A percentile compares a stretch with the other conserved stretches of the same genome.
phyloP scores from a whole-genome alignment of 352 stramenopile species.

The Pythium dissimile region DNA sequence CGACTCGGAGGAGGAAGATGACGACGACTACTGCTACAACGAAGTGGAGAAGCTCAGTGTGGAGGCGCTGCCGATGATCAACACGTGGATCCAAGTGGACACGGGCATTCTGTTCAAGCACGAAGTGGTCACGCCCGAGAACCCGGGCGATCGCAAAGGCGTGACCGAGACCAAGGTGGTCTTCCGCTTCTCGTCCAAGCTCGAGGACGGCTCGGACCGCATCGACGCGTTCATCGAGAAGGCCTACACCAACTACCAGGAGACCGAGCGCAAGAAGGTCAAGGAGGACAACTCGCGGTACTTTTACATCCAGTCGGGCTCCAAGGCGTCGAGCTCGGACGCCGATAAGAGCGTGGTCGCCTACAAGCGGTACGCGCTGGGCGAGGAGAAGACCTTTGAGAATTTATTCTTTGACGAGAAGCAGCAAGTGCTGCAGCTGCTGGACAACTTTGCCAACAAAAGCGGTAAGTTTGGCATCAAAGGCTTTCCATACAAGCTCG shows the following conservation, averaged over 20 bases:
- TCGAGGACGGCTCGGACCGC: constrained; percentile 11
- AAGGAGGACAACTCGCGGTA: constrained; percentile 33
- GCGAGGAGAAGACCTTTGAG: constrained; percentile 80
- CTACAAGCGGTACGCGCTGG: constrained; percentile 71
- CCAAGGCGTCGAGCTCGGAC: constrained; percentile 14
- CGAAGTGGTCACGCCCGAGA: constrained; percentile 14
- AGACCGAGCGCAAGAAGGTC: constrained; percentile 19
- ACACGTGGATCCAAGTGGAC: constrained; percentile 24
- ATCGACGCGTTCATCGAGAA: constrained; percentile 33
- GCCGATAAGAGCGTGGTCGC: constrained; percentile 7
- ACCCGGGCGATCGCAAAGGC: constrained; percentile 1
- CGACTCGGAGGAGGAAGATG: constrained; percentile 9
- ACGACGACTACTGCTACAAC: constrained; percentile 23
- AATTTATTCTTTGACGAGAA: constrained; percentile 84
- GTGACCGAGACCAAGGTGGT: constrained; percentile 19
- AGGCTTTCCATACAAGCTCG: constrained; percentile 86
- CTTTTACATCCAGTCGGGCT: constrained; percentile 32
- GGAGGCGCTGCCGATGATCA: constrained; percentile 28
- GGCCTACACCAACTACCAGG: constrained; percentile 31
- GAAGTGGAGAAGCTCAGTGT: constrained; percentile 36
- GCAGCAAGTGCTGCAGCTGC: constrained; percentile 38
- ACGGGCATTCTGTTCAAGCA: constrained; percentile 27
- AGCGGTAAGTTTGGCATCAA: constrained; percentile 75
- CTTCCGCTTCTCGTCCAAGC: constrained; percentile 20
- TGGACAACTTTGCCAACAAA: constrained; percentile 60